Conservation (phyloP, 1,284 basidiomycete species). For the Trichosporon sp. region DNA sequence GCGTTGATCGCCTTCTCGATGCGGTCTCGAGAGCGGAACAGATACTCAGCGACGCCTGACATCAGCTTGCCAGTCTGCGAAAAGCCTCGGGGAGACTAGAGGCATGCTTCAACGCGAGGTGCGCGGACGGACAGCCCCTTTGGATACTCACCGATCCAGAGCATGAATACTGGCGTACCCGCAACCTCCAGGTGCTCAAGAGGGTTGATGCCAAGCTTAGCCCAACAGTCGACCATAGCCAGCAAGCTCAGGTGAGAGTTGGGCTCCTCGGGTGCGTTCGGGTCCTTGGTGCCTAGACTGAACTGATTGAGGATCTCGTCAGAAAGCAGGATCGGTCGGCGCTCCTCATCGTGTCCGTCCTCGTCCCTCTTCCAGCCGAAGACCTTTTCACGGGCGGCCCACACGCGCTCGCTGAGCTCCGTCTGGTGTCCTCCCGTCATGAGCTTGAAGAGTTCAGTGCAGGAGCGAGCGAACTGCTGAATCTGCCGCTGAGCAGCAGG, state of each 20-base stretch:
- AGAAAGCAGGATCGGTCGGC: conserved; percentile 71
- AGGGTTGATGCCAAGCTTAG: conserved; percentile 77
- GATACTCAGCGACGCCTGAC: conserved; percentile 80
- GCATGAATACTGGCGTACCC: conserved; percentile 90
- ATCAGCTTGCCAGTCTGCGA: background rate
- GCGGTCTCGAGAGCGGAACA: conserved; percentile 67
- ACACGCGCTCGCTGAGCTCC: conserved; percentile 66
- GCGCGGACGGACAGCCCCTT: background rate
- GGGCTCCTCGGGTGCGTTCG: conserved; percentile 23
- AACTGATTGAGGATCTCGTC: conserved; percentile 87
- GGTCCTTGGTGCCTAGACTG: conserved; percentile 62
- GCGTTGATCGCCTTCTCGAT: conserved; percentile 70
- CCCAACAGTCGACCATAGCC: conserved; percentile 99
- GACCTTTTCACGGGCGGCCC: conserved; percentile 69
- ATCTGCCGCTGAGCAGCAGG: conserved; percentile 88
- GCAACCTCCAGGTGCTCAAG: conserved; percentile 89
- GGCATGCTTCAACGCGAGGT: background rate
- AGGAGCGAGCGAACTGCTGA: conserved; percentile 78
- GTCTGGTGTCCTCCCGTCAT: conserved; percentile 78
- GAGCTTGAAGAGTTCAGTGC: conserved; percentile 88
- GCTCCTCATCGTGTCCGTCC: conserved; percentile 39
- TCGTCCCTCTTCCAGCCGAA: conserved; percentile 58
- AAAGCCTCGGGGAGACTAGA: background rate
- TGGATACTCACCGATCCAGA: conserved; percentile 69
- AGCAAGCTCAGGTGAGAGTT: conserved; percentile 96